Conservation (phyloP, 257 asterid genomes). For the Jasminum sambac region DNA sequence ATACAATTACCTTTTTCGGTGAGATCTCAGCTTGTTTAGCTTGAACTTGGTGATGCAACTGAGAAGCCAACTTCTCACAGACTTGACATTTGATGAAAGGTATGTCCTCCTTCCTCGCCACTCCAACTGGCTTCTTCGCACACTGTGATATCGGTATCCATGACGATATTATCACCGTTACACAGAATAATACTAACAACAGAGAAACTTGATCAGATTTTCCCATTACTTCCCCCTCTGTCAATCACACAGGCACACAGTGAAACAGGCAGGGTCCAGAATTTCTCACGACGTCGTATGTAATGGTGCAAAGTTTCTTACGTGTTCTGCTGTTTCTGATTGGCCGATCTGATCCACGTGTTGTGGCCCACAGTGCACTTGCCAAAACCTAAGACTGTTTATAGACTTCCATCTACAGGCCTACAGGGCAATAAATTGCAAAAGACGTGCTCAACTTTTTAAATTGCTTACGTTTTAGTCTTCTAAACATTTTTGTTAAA, state of each 20-base stretch:
- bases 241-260: neutral
- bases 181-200: conserved; percentile 15
- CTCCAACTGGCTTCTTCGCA: conserved; percentile 68
- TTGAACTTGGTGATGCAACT: conserved; percentile 65
- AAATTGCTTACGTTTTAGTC: too few relatives aligned
- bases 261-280: neutral
- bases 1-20: conserved; percentile 61
- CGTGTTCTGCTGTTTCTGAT: conserved; percentile 32
- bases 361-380: neutral
- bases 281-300: neutral
- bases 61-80: conserved; percentile 69
- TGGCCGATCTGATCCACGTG: conserved; percentile 31
- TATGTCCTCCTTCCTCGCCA: conserved; percentile 84
- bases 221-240: conserved; percentile 35
- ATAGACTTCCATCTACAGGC: neutral
- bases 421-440: too few relatives aligned
- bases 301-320: conserved; percentile 14
- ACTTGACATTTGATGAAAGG: conserved; percentile 86
- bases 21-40: conserved; percentile 68
- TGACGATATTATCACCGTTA: conserved; percentile 30
- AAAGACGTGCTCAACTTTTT: too few relatives aligned
- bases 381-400: neutral
- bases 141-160: conserved; percentile 46
- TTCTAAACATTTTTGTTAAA: too few relatives aligned
- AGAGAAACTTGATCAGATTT: conserved; percentile 27